Conservation (phyloP, 352 stramenopile species). For the Phytophthora ramorum region DNA sequence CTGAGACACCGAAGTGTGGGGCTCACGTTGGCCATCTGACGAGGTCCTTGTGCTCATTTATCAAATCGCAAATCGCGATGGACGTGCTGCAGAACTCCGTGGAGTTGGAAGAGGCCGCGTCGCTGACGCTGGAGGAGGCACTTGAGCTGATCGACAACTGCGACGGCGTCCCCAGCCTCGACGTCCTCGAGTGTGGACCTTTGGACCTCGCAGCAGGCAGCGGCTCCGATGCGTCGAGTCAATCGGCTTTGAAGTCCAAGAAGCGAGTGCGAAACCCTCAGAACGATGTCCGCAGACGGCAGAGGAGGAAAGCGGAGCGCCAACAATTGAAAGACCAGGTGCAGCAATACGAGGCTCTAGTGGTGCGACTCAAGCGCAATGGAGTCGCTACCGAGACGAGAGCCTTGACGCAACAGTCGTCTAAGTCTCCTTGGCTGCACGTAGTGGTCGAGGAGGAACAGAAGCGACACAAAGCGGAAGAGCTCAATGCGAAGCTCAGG, state of each 20-base stretch:
- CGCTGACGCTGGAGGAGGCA: conserved; percentile 18
- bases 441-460: background rate
- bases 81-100: background rate
- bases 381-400: background rate
- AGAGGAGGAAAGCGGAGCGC: conserved; percentile 25
- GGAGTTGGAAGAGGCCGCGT: background rate
- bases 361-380: conserved; percentile 16
- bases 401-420: background rate
- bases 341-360: conserved; percentile 19
- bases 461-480: conserved; percentile 13
- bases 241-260: conserved; percentile 4
- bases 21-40: background rate
- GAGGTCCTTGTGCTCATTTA: background rate
- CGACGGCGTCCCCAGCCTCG: conserved; percentile 1
- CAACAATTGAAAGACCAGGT: conserved; percentile 31
- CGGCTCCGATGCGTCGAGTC: background rate
- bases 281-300: conserved; percentile 10
- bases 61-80: conserved; percentile 4
- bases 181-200: background rate
- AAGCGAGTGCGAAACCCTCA: conserved; percentile 18
- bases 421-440: conserved; percentile 4
- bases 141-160: conserved; percentile 18
- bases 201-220: background rate
- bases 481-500: conserved; percentile 13
- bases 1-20: background rate